Conservation (phyloP, 2,329 filamentous ascomycete species). For the Metarhizium guizhouense region DNA sequence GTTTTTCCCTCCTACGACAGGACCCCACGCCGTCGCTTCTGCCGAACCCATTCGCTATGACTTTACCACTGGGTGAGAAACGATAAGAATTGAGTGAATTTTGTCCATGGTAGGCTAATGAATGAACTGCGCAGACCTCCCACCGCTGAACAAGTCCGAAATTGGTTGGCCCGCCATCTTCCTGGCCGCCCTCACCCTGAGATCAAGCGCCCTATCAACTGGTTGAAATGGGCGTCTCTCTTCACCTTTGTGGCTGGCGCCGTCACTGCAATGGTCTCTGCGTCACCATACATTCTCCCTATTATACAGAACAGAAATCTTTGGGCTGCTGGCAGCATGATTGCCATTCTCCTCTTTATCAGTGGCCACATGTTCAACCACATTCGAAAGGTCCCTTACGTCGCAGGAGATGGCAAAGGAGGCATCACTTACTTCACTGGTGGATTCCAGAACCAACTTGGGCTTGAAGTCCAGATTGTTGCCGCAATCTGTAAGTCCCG, state of each 20-base stretch:
- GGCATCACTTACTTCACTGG: slow-evolving; percentile 83
- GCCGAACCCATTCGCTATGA: slow-evolving; percentile 70
- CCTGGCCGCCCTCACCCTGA: slow-evolving; percentile 68
- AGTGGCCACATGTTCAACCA: slow-evolving; percentile 99
- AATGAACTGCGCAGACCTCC: slow-evolving; percentile 44
- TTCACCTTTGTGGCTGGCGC: slow-evolving; percentile 61
- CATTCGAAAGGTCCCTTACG: slow-evolving; percentile 91
- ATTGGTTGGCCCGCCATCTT: slow-evolving; percentile 71
- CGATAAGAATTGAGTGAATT: background rate
- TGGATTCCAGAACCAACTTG: slow-evolving; percentile 90
- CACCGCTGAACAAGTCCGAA: slow-evolving; percentile 67
- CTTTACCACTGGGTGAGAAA: slow-evolving; percentile 66
- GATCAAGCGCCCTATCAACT: slow-evolving; percentile 84
- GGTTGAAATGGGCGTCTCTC: slow-evolving; percentile 60
- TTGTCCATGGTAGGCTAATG: background rate
- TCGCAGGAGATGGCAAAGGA: slow-evolving; percentile 73
- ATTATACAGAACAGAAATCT: slow-evolving; percentile 83
- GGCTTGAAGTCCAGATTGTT: slow-evolving; percentile 90
- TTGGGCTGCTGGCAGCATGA: slow-evolving; percentile 85
- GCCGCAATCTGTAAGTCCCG: slow-evolving; percentile 77
- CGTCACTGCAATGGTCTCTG: slow-evolving; percentile 59
- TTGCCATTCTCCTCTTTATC: slow-evolving; percentile 84
- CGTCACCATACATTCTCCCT: slow-evolving; percentile 71
- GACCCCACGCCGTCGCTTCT: slow-evolving; percentile 65
- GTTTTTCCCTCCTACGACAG: slow-evolving; percentile 76